A percentile compares a stretch with the other conserved stretches of the same genome.
phyloP scores from a whole-genome alignment of 139 green algal genomes.

The Nannochloris sp. region DNA sequence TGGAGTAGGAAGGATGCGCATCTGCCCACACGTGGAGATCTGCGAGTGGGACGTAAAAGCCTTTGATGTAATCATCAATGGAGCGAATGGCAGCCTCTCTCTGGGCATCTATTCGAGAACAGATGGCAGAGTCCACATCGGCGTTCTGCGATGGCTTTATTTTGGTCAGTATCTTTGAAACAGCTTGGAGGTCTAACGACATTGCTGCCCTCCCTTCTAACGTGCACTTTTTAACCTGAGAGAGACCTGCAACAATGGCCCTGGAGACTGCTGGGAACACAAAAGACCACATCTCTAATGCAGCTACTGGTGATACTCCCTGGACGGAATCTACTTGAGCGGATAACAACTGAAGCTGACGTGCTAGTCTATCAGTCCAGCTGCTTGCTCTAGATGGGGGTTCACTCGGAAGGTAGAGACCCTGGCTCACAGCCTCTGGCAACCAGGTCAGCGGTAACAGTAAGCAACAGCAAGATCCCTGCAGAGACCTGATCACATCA shows the following conservation, averaged over 20 bases:
- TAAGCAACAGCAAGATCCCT: too few relatives aligned
- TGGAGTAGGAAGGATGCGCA: constrained; percentile 48
- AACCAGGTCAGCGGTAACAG: too few relatives aligned
- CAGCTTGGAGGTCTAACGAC: constrained; percentile 40
- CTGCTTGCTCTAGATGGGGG: too few relatives aligned
- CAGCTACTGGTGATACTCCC: background rate
- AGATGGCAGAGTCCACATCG: too few relatives aligned
- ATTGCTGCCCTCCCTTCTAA: constrained; percentile 57
- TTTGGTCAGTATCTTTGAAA: constrained; percentile 7
- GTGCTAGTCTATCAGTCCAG: too few relatives aligned
- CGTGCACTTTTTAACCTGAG: constrained; percentile 41
- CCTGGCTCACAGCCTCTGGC: too few relatives aligned
- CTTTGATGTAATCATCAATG: constrained; percentile 62
- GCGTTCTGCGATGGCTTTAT: constrained; percentile 8
- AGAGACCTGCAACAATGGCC: constrained; percentile 43
- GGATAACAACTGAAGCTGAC: constrained; percentile 11
- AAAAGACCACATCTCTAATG: constrained; percentile 41
- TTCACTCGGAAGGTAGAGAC: too few relatives aligned
- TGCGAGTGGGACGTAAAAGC: constrained; percentile 39
- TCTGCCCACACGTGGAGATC: constrained; percentile 52
- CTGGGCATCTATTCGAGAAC: too few relatives aligned
- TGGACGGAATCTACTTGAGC: constrained; percentile 19
- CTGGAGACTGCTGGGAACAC: constrained; percentile 10
- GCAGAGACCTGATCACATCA: too few relatives aligned
- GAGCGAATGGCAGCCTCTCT: constrained; percentile 20